Base-by-base conservation (phyloP, 1,284 basidiomycete species). In the Sphaerobolus stellatus region DNA sequence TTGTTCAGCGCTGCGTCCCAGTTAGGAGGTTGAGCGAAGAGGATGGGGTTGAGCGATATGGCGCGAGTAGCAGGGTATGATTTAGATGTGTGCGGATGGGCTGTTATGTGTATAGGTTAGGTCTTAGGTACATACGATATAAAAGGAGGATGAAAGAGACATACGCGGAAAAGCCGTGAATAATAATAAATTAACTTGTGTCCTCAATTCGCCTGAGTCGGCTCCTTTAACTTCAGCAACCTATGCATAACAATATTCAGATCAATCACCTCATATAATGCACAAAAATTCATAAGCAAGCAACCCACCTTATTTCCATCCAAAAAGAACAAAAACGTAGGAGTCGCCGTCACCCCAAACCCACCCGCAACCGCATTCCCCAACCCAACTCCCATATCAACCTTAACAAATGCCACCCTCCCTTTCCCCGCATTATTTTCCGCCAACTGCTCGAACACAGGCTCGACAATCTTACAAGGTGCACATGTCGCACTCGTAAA, bases 301-400 rank as follows among this genome's bases (percentile, higher is more conserved):
- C n/a, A 48, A 64, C 73, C 46, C 44, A 87, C 88, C 80, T 91
- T 90, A 59, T 81, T 77, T 1, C 88, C 89, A 57, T 90, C 77
- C 60, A 86, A 67, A 74, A 92, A 94, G 72, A 91, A 92, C 50
- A 89, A 74, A 67, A 94, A 94, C 4, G 92, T 94, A 3, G 93
- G 92, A 1, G 90, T 94, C 0, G 79, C 91, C n/a, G 78, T 69
- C 1, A 96, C 82, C 3, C 80, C 75, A 71, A 82, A 89, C 63
- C 87, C 75, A 0, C 72, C 64, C 0, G 88, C 90, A 25, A 93
- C 71, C 46, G 73, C 71, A 7, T 73, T 65, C 0, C 84, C 85
- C 67, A 83, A 70, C 1, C 87, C 88, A 5, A 87, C 79, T 6
- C 78, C 81, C 59, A 92, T 71, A 71, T 94, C 92, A 34, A 94